Conservation (phyloP, 331 rosid genomes). For the Acacia pycnantha region DNA sequence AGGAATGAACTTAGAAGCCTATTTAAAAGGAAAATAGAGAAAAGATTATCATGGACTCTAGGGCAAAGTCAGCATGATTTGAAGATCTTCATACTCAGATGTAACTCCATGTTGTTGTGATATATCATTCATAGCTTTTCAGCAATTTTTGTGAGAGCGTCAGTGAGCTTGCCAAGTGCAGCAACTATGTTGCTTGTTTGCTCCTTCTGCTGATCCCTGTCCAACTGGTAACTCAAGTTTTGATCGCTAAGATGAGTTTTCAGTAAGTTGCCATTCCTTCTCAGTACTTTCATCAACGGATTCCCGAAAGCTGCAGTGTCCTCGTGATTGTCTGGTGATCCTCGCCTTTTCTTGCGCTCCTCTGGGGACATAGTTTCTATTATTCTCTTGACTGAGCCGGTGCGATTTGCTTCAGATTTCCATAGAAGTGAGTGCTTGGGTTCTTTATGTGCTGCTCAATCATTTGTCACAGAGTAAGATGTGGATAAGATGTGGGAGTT, state of each 20-base stretch:
- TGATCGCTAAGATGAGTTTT: conserved; percentile 47
- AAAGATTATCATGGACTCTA: conserved; percentile 15
- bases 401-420: conserved; percentile 24
- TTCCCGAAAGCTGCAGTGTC: conserved; percentile 26
- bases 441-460: neutral
- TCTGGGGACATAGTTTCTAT: conserved; percentile 34
- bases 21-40: neutral
- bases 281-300: conserved; percentile 31
- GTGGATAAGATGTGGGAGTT: neutral
- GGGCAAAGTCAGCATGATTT: conserved; percentile 20
- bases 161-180: conserved; percentile 50
- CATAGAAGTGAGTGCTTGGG: neutral
- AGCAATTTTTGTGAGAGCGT: conserved; percentile 50
- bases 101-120: conserved; percentile 15
- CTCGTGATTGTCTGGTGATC: conserved; percentile 32
- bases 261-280: conserved; percentile 45
- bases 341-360: conserved; percentile 44
- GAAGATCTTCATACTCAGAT: conserved; percentile 4
- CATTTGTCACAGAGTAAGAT: neutral
- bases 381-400: conserved; percentile 32
- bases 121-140: conserved; percentile 40
- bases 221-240: conserved; percentile 38
- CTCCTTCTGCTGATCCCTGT: conserved; percentile 48
- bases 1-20: neutral
- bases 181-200: conserved; percentile 40